Conservation (phyloP, 148 eudicot genomes). For the Diospyros kaki region DNA sequence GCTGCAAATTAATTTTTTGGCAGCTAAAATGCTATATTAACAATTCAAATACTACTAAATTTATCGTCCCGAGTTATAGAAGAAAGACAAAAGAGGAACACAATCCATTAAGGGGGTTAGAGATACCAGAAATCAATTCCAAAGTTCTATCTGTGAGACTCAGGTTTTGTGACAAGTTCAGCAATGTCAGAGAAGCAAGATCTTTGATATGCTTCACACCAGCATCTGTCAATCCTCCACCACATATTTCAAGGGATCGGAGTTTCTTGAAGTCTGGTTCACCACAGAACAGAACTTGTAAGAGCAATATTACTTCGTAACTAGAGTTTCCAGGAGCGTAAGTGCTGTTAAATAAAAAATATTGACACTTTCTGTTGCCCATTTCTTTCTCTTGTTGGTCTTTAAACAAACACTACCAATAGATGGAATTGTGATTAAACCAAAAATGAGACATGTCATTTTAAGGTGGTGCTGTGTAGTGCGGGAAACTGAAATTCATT, state of each 20-base stretch:
- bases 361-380: too few relatives aligned
- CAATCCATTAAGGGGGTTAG: background rate
- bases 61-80: background rate
- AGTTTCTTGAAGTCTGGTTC: slow-evolving; percentile 70
- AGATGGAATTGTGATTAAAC: too few relatives aligned
- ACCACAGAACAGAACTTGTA: background rate
- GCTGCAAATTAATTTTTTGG: background rate
- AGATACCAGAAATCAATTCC: slow-evolving; percentile 72
- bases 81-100: background rate
- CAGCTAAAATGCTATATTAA: too few relatives aligned
- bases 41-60: background rate
- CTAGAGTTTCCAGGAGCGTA: too few relatives aligned
- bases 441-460: too few relatives aligned
- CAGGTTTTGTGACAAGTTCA: slow-evolving; percentile 79
- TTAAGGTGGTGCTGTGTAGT: too few relatives aligned
- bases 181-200: slow-evolving; percentile 63
- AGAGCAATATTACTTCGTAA: too few relatives aligned
- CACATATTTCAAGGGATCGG: slow-evolving; percentile 82
- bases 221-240: slow-evolving; percentile 86
- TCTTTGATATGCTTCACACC: slow-evolving; percentile 93
- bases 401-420: too few relatives aligned
- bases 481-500: too few relatives aligned
- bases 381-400: too few relatives aligned
- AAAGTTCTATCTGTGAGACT: slow-evolving; percentile 73
- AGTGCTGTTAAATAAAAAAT: too few relatives aligned